These are phyloP conservation scores for Aphelidium insulamus DNA, from an alignment of 371 early-diverging fungal genomes.

Conservation along the genomic window DNA sequence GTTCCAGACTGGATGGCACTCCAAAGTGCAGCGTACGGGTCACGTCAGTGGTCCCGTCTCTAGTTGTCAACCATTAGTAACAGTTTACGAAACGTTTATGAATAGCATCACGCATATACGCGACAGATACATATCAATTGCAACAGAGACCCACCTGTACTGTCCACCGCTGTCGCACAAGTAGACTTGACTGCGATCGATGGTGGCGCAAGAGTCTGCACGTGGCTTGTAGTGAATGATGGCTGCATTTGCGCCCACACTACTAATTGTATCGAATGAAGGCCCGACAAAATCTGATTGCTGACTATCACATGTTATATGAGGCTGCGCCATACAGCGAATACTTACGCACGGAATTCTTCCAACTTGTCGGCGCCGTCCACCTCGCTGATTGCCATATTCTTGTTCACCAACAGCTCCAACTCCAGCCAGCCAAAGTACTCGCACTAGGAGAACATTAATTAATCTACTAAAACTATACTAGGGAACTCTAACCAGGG, in stretches of 20 bases:
- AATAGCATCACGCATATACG: neutral
- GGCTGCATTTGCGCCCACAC: conserved; percentile 87
- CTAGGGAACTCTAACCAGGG: conserved; percentile 23
- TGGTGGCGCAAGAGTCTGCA: conserved; percentile 34
- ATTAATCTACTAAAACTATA: neutral
- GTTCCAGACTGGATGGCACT: conserved; percentile 60
- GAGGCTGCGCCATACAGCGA: neutral
- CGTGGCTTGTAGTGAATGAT: conserved; percentile 96
- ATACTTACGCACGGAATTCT: conserved; percentile 24
- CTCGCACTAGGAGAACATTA: conserved; percentile 13
- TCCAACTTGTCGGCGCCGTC: conserved; percentile 62
- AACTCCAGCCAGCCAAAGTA: conserved; percentile 92
- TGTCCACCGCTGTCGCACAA: conserved; percentile 97
- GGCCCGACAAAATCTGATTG: conserved; percentile 58
- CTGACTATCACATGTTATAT: conserved; percentile 11
- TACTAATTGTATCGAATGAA: conserved; percentile 94
- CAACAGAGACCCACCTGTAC: conserved; percentile 28
- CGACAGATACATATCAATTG: neutral
- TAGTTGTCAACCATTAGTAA: conserved; percentile 1
- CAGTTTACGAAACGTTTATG: neutral
- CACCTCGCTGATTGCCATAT: conserved; percentile 32
- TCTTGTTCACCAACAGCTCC: conserved; percentile 33
- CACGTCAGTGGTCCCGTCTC: conserved; percentile 95
- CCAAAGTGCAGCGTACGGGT: conserved; percentile 94
- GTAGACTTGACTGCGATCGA: conserved; percentile 52